A percentile compares a stretch with the other conserved stretches of the same genome.
Evolutionary conservation across 1,284 basidiomycete genomes (phyloP).

Genomic region (Takashimella tepidaria): DNA sequence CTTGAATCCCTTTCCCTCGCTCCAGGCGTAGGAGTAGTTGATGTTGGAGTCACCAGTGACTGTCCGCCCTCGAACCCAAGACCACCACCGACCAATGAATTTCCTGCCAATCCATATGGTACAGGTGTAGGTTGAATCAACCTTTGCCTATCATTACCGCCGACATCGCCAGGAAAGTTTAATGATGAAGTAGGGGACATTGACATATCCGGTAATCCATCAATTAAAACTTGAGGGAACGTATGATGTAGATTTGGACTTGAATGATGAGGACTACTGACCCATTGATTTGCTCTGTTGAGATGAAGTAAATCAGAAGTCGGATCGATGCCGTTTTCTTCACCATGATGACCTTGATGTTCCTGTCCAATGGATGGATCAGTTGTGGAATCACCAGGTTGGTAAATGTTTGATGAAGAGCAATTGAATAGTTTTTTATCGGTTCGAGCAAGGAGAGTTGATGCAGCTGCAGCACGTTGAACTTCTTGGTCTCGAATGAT

Average conservation of each 20-base stretch:
- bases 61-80: too few relatives aligned
- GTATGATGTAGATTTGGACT: background rate
- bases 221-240: background rate
- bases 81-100: background rate
- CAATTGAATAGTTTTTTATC: background rate
- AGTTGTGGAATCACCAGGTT: background rate
- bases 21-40: background rate
- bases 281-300: background rate
- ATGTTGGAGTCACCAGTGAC: too few relatives aligned
- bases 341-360: background rate
- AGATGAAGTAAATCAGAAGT: background rate
- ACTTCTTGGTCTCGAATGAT: slow-evolving; percentile 45
- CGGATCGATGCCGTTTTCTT: background rate
- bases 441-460: background rate
- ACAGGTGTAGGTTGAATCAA: background rate
- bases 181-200: background rate
- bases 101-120: background rate
- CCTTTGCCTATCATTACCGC: too few relatives aligned
- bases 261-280: background rate
- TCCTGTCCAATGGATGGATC: too few relatives aligned
- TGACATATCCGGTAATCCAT: background rate
- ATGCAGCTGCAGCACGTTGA: slow-evolving; percentile 36
- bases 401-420: background rate
- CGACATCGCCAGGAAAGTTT: background rate
- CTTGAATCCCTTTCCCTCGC: background rate